These are phyloP conservation scores for Kitagawia praeruptora DNA, from an alignment of 129 eudicot species.

Conservation along the genomic window DNA sequence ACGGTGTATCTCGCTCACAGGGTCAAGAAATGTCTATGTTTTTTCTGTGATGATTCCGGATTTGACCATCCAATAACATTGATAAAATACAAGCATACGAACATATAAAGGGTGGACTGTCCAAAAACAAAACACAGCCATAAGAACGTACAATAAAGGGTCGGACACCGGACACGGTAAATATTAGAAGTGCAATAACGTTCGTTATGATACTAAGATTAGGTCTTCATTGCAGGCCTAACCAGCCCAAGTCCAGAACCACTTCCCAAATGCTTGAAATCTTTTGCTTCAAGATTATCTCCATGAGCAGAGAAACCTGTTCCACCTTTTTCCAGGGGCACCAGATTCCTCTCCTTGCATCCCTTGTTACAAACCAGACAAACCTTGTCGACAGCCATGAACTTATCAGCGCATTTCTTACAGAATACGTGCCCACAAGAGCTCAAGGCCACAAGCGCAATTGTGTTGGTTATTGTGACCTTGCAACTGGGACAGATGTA, in stretches of 20 bases:
- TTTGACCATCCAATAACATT: too few relatives aligned
- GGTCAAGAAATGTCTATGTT: neutral
- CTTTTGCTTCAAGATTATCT: slow-evolving; percentile 82
- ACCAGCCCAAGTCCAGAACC: slow-evolving; percentile 92
- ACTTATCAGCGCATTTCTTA: slow-evolving; percentile 82
- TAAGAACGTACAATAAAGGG: neutral
- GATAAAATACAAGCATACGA: neutral
- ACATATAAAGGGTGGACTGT: too few relatives aligned
- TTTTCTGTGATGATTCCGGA: too few relatives aligned
- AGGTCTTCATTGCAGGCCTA: slow-evolving; percentile 83
- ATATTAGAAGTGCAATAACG: neutral
- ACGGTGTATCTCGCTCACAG: neutral
- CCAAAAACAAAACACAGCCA: neutral
- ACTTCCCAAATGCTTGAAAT: slow-evolving; percentile 90
- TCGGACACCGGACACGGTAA: neutral
- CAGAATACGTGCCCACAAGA: slow-evolving; percentile 89
- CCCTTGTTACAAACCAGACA: slow-evolving; percentile 77
- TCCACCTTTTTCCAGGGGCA: slow-evolving; percentile 73
- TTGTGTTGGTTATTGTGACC: slow-evolving; percentile 74
- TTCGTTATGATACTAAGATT: slow-evolving; percentile 10
- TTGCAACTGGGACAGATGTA: slow-evolving; percentile 91
- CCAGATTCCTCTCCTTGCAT: slow-evolving; percentile 69
- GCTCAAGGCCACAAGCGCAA: slow-evolving; percentile 62
- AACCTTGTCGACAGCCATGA: slow-evolving; percentile 87
- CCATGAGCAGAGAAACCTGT: slow-evolving; percentile 88